Base-by-base conservation (phyloP, 1,139 yeast genomes). In the Casaregolazyma lundiana region DNA sequence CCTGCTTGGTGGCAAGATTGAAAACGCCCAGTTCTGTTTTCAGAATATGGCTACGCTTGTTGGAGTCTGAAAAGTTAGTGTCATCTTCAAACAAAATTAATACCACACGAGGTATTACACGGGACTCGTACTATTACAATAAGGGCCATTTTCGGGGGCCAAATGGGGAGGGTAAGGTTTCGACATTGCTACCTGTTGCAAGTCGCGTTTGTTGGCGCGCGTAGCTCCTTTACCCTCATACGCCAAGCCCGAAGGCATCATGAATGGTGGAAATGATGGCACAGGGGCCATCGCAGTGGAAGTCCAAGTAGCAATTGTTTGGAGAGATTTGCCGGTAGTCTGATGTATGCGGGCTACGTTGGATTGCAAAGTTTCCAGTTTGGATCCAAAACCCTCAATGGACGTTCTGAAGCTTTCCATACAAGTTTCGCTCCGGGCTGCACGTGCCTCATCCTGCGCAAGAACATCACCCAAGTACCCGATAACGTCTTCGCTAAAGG, bases 21-120 rank as follows among this genome's bases (percentile, higher is more conserved):
- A 58, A 61, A 24, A 52, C 55, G 2, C 63, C 63, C 41, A 55
- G 50, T 24, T 70, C 71, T 18, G 64, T 59, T 47, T 61, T 61
- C 48, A 71, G 66, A 20, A 68, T 48, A 40, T 43, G 39, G 16
- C 34, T 29, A 19, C 36, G 36, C 11, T 30, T 19, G 18, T 35
- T 35, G 17, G 36, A 6, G 13, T 36, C 21, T 29, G 19, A 9
- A 3, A 19, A 29, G 24, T 19, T 9, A 35, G 44, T 11, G 2
- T 26, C 11, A 2, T 11, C 4, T 26, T 15, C 32, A 26, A 26
- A 26, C 11, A 2, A 26, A n/a, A 26, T 26, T 6, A 4, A 9
- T 24, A n/a, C 29, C 8, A 11, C 29, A 24, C 11, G 4, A n/a
- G 29, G n/a, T 11, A 11, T 9, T 5, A 11, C 32, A 26, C 3